Base-by-base conservation (phyloP, 352 stramenopile species). In the Pythium folliculosum region DNA sequence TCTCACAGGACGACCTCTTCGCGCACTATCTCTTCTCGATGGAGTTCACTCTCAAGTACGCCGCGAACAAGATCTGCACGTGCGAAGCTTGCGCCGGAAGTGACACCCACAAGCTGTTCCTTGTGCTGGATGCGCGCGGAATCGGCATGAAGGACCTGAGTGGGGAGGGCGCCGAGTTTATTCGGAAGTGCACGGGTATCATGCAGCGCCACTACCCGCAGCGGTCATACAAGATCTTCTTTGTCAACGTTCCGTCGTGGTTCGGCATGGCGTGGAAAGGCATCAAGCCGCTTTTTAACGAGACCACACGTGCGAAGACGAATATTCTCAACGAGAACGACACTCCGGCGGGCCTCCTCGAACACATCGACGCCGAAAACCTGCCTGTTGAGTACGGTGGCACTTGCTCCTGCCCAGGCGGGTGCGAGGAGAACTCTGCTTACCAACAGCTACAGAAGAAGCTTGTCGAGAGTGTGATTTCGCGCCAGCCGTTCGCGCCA, bases 231-330 rank as follows among this genome's bases (percentile, higher is more conserved):
- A 96, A 96, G 71, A 97, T 97, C 60, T 96, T 97, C 63, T 84
- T 97, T 48, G 76, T 97, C 49, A 97, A 97, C 61, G 91, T 96
- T 2, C 90, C 90, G 19, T 93, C 82, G 19, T 97, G 89, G 89
- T 97, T 97, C 65, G 90, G 86, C 32, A 90, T 97, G 72, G 81
- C 86, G 30, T 97, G 91, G 91, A 96, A 96, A 65, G 82, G 88
- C 19, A 87, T 97, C 62, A 92, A 94, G 61, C 84, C 87, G 19
- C 63, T 97, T 3, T 52, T 97, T 60, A 92, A 96, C 60, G 87
- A 96, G 53, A 85, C 89, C 14, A 97, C 90, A 3, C 84, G 88
- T 1, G 82, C 78, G 16, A 97, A 97, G 73, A 94, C 92, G 5
- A 91, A 84, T 60, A 96, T 97, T 52, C 43, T 97, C 40, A 88